These are phyloP conservation scores for Marasmius oreades DNA, from an alignment of 1,284 basidiomycete species.

Conservation along the genomic window DNA sequence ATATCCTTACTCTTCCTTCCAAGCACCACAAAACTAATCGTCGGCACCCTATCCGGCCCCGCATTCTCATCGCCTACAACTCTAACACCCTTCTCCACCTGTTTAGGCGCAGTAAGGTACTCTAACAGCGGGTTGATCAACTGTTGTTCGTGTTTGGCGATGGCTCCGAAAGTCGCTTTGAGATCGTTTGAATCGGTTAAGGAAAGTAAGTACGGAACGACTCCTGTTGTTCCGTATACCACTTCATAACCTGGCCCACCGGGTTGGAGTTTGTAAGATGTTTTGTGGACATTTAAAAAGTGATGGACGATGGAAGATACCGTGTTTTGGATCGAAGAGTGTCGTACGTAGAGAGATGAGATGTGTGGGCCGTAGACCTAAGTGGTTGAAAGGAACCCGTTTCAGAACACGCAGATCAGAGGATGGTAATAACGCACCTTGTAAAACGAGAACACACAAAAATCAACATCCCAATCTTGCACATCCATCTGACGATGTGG, in stretches of 20 bases:
- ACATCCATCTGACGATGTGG: constrained; percentile 72
- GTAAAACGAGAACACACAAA: constrained; percentile 70
- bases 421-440: constrained; percentile 47
- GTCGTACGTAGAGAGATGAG: constrained; percentile 61
- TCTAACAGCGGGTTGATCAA: constrained; percentile 33
- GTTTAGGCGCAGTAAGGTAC: constrained; percentile 34
- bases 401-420: too few relatives aligned
- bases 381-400: too few relatives aligned
- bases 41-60: constrained; percentile 55
- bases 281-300: constrained; percentile 52
- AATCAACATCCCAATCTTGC: constrained; percentile 73
- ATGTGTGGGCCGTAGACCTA: constrained; percentile 77
- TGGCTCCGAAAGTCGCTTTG: constrained; percentile 44
- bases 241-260: constrained; percentile 57
- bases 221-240: constrained; percentile 1
- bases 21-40: constrained; percentile 67
- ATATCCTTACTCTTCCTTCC: constrained; percentile 59
- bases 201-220: constrained; percentile 53
- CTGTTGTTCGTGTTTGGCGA: constrained; percentile 40
- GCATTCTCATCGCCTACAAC: constrained; percentile 59
- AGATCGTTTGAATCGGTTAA: constrained; percentile 48
- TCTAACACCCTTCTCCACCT: constrained; percentile 53
- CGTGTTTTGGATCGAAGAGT: constrained; percentile 39
- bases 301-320: constrained; percentile 65
- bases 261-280: constrained; percentile 64